Percentiles rank a stretch among this genome's conserved stretches.
Evolutionary conservation across 345 rosid genomes (phyloP).

Genomic region (Boechera stricta): DNA sequence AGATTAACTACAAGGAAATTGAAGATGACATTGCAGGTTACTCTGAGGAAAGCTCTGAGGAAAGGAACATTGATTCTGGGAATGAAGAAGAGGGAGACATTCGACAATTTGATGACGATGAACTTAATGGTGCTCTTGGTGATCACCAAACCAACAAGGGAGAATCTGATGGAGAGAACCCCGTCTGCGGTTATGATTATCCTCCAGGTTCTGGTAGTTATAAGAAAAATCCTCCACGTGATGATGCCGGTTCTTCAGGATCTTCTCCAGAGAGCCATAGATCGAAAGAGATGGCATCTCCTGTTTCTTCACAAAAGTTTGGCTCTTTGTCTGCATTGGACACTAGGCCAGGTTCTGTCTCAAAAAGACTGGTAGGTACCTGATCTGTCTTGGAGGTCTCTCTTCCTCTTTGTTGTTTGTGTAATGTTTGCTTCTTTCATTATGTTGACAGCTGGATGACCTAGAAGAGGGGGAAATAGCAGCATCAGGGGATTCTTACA

Average conservation of each 20-base stretch:
- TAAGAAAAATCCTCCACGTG: conserved; percentile 57
- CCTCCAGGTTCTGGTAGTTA: conserved; percentile 57
- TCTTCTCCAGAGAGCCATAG: conserved; percentile 84
- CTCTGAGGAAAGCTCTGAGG: conserved; percentile 91
- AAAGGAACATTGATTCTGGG: conserved; percentile 74
- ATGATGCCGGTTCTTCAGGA: conserved; percentile 86
- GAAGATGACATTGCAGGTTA: conserved; percentile 89
- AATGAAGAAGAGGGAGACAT: conserved; percentile 93
- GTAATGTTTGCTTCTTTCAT: conserved; percentile 37
- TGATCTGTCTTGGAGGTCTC: conserved; percentile 31
- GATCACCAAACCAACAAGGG: conserved; percentile 61
- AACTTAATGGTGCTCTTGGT: conserved; percentile 66
- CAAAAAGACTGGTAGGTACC: conserved; percentile 76
- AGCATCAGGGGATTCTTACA: conserved; percentile 90
- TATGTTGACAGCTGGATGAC: conserved; percentile 75
- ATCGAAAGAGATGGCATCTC: conserved; percentile 72
- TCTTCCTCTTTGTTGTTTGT: conserved; percentile 22
- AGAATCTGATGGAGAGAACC: conserved; percentile 82
- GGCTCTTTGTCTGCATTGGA: conserved; percentile 97
- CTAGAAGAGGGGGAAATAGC: conserved; percentile 99
- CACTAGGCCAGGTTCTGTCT: conserved; percentile 80
- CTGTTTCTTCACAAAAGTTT: conserved; percentile 89
- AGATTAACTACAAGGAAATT: conserved; percentile 90
- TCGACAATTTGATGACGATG: conserved; percentile 85
- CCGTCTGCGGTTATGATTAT: conserved; percentile 59